phyloP scores from a whole-genome alignment of 495 filamentous ascomycete genomes.

The Lasiosphaeria ovina region DNA sequence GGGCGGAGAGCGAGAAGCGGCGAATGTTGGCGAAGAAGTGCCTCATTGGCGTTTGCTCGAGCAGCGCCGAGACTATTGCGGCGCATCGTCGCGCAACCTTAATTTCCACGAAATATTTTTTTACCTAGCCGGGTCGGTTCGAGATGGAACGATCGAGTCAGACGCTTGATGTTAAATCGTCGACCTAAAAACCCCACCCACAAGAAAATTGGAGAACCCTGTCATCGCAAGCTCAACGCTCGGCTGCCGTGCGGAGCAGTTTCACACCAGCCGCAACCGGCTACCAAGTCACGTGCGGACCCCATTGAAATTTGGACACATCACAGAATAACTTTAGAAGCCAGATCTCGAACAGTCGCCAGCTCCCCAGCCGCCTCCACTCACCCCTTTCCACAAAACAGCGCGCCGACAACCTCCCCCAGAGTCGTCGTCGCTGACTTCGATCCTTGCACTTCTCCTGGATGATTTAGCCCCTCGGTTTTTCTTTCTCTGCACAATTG shows the following conservation, averaged over 20 bases:
- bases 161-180: too few species aligned
- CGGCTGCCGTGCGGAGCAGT: too few species aligned
- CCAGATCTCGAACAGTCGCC: constrained; percentile 45
- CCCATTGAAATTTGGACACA: constrained; percentile 53
- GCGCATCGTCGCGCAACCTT: constrained; percentile 12
- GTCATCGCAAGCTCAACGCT: too few species aligned
- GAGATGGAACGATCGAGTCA: too few species aligned
- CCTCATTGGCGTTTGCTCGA: constrained; percentile 14
- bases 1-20: background rate
- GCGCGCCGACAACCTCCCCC: constrained; percentile 37
- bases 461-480: constrained; percentile 43
- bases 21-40: background rate
- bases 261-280: background rate
- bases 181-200: too few species aligned
- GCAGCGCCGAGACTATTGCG: constrained; percentile 1
- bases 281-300: constrained; percentile 34
- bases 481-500: constrained; percentile 38
- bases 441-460: constrained; percentile 35
- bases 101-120: too few species aligned
- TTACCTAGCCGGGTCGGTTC: too few species aligned
- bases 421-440: constrained; percentile 41
- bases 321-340: constrained; percentile 49
- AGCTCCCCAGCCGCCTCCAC: constrained; percentile 37
- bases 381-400: constrained; percentile 35
- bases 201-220: too few species aligned